These are phyloP conservation scores for Candida rishiriensis DNA, from an alignment of 805 yeast species.

Conservation along the genomic window DNA sequence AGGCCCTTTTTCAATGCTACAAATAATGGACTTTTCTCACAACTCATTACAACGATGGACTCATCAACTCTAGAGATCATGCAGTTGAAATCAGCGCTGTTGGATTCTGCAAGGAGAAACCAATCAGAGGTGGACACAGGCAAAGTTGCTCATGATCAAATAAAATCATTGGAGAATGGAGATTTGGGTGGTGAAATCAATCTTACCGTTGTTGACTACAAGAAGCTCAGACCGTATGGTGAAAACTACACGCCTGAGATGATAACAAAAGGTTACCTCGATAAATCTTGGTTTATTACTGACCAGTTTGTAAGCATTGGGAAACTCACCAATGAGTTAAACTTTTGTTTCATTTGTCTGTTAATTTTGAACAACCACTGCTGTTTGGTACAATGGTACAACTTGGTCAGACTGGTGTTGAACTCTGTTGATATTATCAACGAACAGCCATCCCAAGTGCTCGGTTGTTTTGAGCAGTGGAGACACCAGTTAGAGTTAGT, in stretches of 20 bases:
- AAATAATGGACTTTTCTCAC: constrained; percentile 1
- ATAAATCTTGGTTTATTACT: constrained; percentile 56
- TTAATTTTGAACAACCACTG: constrained; percentile 58
- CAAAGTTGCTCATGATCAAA: no score
- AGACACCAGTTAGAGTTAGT: constrained; percentile 35
- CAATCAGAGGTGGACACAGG: constrained; percentile 20
- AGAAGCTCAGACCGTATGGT: constrained; percentile 32
- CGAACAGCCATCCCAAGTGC: constrained; percentile 24
- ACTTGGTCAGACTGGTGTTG: constrained; percentile 40
- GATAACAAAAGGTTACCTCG: constrained; percentile 49
- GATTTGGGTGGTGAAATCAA: constrained; percentile 29
- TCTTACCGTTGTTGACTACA: constrained; percentile 40
- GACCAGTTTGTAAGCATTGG: constrained; percentile 28
- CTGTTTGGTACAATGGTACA: constrained; percentile 62
- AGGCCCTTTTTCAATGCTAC: background rate
- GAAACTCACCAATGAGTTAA: constrained; percentile 47
- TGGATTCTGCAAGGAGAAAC: constrained; percentile 12
- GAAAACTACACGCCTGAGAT: constrained; percentile 31
- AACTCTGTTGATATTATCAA: constrained; percentile 29
- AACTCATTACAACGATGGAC: constrained; percentile 39
- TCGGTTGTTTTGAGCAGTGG: constrained; percentile 30
- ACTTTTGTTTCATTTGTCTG: constrained; percentile 44
- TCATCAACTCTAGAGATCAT: constrained; percentile 49
- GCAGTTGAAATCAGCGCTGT: constrained; percentile 35
- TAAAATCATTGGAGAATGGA: no score